Conservation (phyloP, 2,329 filamentous ascomycete species). For the Phoma sp. region DNA sequence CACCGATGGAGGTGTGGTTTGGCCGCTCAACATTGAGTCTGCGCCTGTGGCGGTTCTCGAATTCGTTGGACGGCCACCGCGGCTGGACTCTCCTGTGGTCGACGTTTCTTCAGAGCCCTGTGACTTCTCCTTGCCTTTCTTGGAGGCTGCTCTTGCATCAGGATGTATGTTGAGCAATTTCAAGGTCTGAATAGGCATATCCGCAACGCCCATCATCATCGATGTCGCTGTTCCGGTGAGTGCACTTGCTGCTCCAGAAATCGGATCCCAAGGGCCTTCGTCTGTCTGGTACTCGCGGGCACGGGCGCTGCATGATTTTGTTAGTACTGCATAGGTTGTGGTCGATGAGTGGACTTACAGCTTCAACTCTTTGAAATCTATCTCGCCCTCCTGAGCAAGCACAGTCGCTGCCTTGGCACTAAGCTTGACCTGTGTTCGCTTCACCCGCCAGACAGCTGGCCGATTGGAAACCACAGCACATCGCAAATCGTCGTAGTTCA, state of each 20-base stretch:
- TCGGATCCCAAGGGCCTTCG: constrained; percentile 50
- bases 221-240: constrained; percentile 83
- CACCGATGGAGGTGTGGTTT: constrained; percentile 27
- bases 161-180: constrained; percentile 57
- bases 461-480: constrained; percentile 43
- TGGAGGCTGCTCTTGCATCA: constrained; percentile 32
- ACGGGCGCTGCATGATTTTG: constrained; percentile 35
- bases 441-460: constrained; percentile 50
- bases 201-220: constrained; percentile 82
- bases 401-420: constrained; percentile 50
- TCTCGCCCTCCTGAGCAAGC: constrained; percentile 46
- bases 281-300: constrained; percentile 51
- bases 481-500: constrained; percentile 48
- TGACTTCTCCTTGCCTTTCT: constrained; percentile 38
- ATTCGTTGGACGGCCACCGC: constrained; percentile 19
- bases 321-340: constrained; percentile 13
- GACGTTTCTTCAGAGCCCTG: constrained; percentile 18
- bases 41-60: constrained; percentile 24
- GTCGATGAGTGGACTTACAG: constrained; percentile 34
- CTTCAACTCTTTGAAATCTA: constrained; percentile 49
- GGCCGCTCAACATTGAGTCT: constrained; percentile 27
- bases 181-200: constrained; percentile 67
- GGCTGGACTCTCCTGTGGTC: constrained; percentile 23
- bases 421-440: constrained; percentile 46
- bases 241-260: constrained; percentile 69